Percentiles rank a stretch among this genome's conserved stretches.
Conservation (phyloP, 2,329 filamentous ascomycete genomes). For the Cladophialophora exuberans region DNA sequence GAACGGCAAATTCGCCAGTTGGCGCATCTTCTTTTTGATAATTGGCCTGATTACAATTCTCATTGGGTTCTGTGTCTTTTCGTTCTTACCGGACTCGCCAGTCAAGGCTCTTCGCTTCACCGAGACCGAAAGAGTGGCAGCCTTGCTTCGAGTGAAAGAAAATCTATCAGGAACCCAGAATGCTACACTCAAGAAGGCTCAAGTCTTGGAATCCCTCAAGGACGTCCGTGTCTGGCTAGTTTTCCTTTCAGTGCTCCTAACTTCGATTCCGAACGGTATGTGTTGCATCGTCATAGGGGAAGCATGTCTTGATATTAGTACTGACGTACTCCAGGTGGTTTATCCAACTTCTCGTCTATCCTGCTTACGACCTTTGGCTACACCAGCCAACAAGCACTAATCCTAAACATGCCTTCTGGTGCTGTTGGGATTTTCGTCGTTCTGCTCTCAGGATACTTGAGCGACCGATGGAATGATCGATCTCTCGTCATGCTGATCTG, state of each 20-base stretch:
- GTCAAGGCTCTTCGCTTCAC: slow-evolving; percentile 43
- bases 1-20: slow-evolving; percentile 31
- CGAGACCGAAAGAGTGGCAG: slow-evolving; percentile 43
- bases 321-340: background rate
- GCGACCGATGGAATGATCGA: slow-evolving; percentile 46
- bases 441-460: slow-evolving; percentile 45
- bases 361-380: slow-evolving; percentile 51
- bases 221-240: slow-evolving; percentile 57
- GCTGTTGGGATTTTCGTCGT: slow-evolving; percentile 48
- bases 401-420: slow-evolving; percentile 51
- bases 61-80: slow-evolving; percentile 42
- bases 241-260: slow-evolving; percentile 22
- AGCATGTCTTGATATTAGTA: background rate
- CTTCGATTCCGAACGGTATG: slow-evolving; percentile 25
- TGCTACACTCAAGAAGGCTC: slow-evolving; percentile 52
- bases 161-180: slow-evolving; percentile 58
- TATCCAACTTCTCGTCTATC: slow-evolving; percentile 51
- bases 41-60: slow-evolving; percentile 49
- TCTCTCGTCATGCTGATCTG: slow-evolving; percentile 48
- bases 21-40: slow-evolving; percentile 48
- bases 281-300: background rate
- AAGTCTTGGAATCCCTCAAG: slow-evolving; percentile 50
- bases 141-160: slow-evolving; percentile 47
- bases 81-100: slow-evolving; percentile 48
- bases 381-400: slow-evolving; percentile 47